Evolutionary conservation across 2,329 filamentous ascomycete genomes (phyloP), one percentile per base, ranked within the genome.

Genomic region (Fusarium vanettenii): DNA sequence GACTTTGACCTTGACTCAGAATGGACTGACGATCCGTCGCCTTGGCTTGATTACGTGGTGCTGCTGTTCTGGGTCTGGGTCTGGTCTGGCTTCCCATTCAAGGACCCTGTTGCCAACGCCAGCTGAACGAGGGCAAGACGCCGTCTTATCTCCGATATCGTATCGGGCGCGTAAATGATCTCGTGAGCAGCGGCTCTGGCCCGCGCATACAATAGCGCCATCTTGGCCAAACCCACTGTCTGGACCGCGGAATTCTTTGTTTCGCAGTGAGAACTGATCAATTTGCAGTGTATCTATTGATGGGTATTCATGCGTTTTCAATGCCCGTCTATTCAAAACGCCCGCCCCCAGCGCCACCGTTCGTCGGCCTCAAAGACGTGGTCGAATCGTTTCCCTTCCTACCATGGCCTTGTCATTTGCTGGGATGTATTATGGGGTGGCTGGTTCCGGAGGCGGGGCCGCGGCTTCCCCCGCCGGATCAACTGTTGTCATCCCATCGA

Each of bases 141-240:
- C 69, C 48, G 67, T 56, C 76, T 78, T 79, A 79, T 79, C 78
- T 79, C 78, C 78, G 78, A 79, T 79, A 78, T 79, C 78, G 77
- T 79, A 77, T 77, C 71, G 74, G 60, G 50, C 27, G 67, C 64
- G 43, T 61, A 16, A 52, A 64, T 75, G 77, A 74, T 76, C 77
- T 79, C 71, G 76, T 79, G 77, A 75, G 73, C 70, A 57, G 35
- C 64, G 29, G 45, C 63, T 64, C 66, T 66, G 62, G 63, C 67
- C 68, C 52, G 37, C 67, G 56, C 68, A 68, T 65, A 60, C 63
- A 60, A 74, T 76, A 76, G 74, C 66, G 74, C 69, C 73, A 64
- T 60, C 48, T 65, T 59, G 69, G 55, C 66, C 71, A 48, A 55
- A 39, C 66, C 65, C 67, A 31, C 18, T 20, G 37, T 50, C 18